Evolutionary conservation across 345 rosid species (phyloP).

Genomic region (Lepidium aucheri): DNA sequence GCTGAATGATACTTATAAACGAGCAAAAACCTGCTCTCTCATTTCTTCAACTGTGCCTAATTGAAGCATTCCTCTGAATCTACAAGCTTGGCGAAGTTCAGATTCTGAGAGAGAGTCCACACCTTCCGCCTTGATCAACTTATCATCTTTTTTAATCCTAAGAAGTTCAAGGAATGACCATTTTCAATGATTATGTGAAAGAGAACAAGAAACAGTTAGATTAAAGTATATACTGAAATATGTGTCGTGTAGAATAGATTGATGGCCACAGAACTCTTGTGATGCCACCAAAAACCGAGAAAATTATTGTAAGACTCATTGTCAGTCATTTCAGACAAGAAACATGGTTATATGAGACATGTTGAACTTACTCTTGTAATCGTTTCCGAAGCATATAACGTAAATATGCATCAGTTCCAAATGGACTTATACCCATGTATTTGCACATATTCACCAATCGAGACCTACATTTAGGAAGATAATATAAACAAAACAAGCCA

Average conservation of each 20-base stretch:
- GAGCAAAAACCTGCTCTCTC: conserved; percentile 65
- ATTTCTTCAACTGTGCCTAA: conserved; percentile 88
- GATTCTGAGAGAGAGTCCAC: conserved; percentile 86
- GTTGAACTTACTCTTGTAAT: conserved; percentile 63
- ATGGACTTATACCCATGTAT: conserved; percentile 95
- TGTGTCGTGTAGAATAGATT: background rate
- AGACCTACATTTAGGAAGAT: conserved; percentile 51
- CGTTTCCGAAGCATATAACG: conserved; percentile 92
- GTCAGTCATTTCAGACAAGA: background rate
- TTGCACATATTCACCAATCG: conserved; percentile 96
- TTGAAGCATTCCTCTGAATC: conserved; percentile 90
- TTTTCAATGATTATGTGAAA: background rate
- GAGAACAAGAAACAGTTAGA: background rate
- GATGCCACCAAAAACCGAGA: background rate
- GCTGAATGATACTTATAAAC: background rate
- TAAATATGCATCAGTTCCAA: conserved; percentile 88
- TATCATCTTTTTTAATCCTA: conserved; percentile 94
- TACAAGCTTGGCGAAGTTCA: conserved; percentile 93
- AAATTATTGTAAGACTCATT: background rate
- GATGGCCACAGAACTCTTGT: background rate
- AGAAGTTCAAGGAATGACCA: conserved; percentile 9
- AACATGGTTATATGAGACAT: background rate
- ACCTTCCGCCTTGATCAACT: conserved; percentile 87
- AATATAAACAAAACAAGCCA: background rate
- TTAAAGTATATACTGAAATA: background rate